phyloP scores from a whole-genome alignment of 805 yeast species.

The Monosporozyma siamensis region DNA sequence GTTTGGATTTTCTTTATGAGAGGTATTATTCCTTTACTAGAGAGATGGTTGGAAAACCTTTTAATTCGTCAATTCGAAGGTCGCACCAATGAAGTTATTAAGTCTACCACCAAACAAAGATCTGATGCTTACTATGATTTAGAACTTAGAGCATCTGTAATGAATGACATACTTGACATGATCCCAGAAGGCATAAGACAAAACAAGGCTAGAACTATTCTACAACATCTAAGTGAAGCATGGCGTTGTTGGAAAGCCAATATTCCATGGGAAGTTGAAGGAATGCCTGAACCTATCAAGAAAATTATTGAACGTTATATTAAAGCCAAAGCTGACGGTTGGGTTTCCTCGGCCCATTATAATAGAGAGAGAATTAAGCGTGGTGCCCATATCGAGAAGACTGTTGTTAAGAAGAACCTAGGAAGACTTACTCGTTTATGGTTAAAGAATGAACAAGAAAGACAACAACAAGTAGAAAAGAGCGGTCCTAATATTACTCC shows the following conservation, averaged over 20 bases:
- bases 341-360: slow-evolving; percentile 89
- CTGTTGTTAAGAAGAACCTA: slow-evolving; percentile 85
- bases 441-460: slow-evolving; percentile 85
- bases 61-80: slow-evolving; percentile 94
- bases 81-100: slow-evolving; percentile 83
- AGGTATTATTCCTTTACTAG: slow-evolving; percentile 84
- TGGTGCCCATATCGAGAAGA: slow-evolving; percentile 91
- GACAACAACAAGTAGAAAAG: slow-evolving; percentile 69
- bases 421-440: slow-evolving; percentile 88
- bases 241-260: slow-evolving; percentile 99
- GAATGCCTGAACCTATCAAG: slow-evolving; percentile 85
- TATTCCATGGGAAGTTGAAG: slow-evolving; percentile 96
- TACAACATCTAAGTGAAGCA: slow-evolving; percentile 94
- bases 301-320: slow-evolving; percentile 81
- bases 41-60: slow-evolving; percentile 90
- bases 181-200: slow-evolving; percentile 91
- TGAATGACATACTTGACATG: slow-evolving; percentile 95
- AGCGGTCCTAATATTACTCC: slow-evolving; percentile 85
- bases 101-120: slow-evolving; percentile 91
- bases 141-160: slow-evolving; percentile 85
- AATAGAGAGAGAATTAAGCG: slow-evolving; percentile 80
- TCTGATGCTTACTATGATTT: slow-evolving; percentile 91
- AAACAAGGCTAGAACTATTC: slow-evolving; percentile 72
- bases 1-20: slow-evolving; percentile 89
- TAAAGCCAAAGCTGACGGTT: slow-evolving; percentile 92